These are phyloP conservation scores for Blastobotrys buckinghamii DNA, from an alignment of 1,139 yeast species.

Conservation along the genomic window DNA sequence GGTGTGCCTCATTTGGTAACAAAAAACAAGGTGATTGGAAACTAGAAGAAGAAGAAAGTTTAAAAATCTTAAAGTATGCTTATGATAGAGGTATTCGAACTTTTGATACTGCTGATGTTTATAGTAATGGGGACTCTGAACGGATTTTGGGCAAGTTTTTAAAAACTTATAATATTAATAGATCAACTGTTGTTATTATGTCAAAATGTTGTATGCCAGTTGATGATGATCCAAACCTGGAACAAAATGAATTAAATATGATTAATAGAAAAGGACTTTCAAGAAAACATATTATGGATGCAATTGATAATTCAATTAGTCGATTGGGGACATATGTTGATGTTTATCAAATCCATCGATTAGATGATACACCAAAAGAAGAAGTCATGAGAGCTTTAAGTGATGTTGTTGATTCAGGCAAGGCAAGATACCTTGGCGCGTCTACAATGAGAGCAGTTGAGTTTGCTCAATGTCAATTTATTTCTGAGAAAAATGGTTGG, in stretches of 20 bases:
- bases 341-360: constrained; percentile 66
- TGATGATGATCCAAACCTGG: constrained; percentile 32
- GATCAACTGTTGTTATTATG: constrained; percentile 35
- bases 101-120: constrained; percentile 44
- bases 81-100: constrained; percentile 47
- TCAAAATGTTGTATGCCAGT: constrained; percentile 27
- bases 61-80: constrained; percentile 42
- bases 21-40: no score
- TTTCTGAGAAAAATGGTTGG: constrained; percentile 49
- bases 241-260: constrained; percentile 33
- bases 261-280: constrained; percentile 39
- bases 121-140: constrained; percentile 41
- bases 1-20: no score
- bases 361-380: constrained; percentile 42
- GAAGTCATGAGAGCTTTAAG: constrained; percentile 53
- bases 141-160: constrained; percentile 37
- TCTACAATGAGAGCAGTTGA: constrained; percentile 43
- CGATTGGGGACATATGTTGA: constrained; percentile 70
- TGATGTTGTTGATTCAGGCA: constrained; percentile 45
- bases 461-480: constrained; percentile 45
- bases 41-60: constrained; percentile 38
- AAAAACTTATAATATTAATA: constrained; percentile 35
- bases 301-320: constrained; percentile 43
- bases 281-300: constrained; percentile 47
- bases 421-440: constrained; percentile 53